Conservation (phyloP, 192 early-diverging fungal genomes). For the Piromyces finnis region DNA sequence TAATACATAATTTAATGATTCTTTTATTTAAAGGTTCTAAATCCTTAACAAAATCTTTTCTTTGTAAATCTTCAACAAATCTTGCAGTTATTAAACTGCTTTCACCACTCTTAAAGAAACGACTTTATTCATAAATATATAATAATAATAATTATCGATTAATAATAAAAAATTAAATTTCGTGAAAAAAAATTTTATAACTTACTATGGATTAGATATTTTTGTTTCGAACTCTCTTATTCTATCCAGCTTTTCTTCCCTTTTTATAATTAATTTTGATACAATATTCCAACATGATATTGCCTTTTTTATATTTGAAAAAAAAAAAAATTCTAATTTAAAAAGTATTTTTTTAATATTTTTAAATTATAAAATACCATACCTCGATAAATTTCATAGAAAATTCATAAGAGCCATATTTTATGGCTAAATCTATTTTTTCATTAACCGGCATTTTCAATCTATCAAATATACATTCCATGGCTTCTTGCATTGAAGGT, state of each 20-base stretch:
- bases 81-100: not conserved
- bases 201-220: not conserved
- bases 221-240: not conserved
- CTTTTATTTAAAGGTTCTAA: not conserved
- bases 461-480: not conserved
- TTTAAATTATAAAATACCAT: not conserved
- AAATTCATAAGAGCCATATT: not conserved
- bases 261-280: not conserved
- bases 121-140: not conserved
- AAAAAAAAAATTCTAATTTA: too few species aligned
- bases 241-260: not conserved
- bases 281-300: not conserved
- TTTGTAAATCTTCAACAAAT: not conserved
- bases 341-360: too few species aligned
- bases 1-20: not conserved
- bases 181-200: too few species aligned
- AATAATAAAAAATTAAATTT: too few species aligned
- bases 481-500: not conserved
- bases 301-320: not conserved
- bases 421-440: not conserved
- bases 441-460: not conserved
- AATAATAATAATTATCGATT: not conserved
- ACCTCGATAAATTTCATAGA: not conserved
- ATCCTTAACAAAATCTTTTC: not conserved
- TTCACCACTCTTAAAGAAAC: not conserved